These are phyloP conservation scores for Neurospora sp. DNA, from an alignment of 495 filamentous ascomycete genomes.

Conservation along the genomic window DNA sequence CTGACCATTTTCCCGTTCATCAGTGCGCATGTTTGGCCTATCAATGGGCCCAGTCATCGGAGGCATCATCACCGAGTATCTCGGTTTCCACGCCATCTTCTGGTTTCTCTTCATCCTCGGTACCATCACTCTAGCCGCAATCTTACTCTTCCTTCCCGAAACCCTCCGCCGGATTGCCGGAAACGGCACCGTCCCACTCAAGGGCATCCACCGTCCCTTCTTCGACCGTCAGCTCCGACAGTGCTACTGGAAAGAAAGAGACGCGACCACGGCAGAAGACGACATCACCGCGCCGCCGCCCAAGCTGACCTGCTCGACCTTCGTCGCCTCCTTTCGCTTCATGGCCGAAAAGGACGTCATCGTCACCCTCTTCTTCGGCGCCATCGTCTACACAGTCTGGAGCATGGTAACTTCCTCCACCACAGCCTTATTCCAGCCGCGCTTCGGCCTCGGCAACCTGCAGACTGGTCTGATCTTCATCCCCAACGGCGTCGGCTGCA, in stretches of 20 bases:
- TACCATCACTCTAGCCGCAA: conserved; percentile 29
- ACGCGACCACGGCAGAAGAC: not conserved
- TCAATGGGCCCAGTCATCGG: conserved; percentile 52
- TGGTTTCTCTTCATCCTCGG: conserved; percentile 53
- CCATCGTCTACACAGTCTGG: conserved; percentile 22
- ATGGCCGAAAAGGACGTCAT: conserved; percentile 51
- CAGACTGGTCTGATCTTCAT: conserved; percentile 35
- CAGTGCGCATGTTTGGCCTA: conserved; percentile 35
- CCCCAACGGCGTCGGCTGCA: conserved; percentile 20
- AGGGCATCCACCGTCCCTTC: conserved; percentile 21
- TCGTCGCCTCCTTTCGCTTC: conserved; percentile 49
- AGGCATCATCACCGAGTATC: conserved; percentile 48
- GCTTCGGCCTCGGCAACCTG: conserved; percentile 40
- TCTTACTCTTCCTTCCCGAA: conserved; percentile 44
- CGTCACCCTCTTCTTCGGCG: conserved; percentile 44
- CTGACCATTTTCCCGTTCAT: conserved; percentile 3
- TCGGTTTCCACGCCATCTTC: conserved; percentile 59
- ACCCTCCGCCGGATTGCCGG: conserved; percentile 59
- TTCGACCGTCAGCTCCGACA: conserved; percentile 35
- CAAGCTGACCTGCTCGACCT: conserved; percentile 33
- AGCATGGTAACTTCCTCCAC: conserved; percentile 22
- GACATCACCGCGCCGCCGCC: conserved; percentile 18
- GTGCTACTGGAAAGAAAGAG: conserved; percentile 4
- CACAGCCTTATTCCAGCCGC: conserved; percentile 28
- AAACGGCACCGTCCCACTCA: conserved; percentile 37